phyloP scores from a whole-genome alignment of 2,329 filamentous ascomycete genomes.

The Onygenales sp. region DNA sequence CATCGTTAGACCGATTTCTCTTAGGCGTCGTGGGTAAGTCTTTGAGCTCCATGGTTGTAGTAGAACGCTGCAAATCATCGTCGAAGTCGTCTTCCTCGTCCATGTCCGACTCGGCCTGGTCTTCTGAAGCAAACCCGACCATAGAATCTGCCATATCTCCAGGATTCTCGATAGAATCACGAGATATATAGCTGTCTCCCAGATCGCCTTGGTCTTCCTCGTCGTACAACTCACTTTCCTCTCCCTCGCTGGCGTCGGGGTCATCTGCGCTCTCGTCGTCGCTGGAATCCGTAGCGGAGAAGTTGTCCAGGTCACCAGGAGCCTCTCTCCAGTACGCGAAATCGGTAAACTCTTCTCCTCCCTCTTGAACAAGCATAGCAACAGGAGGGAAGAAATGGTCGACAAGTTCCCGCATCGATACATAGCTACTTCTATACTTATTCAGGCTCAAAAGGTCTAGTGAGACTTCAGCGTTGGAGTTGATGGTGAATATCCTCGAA shows the following conservation, averaged over 20 bases:
- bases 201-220: slow-evolving; percentile 37
- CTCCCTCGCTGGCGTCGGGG: slow-evolving; percentile 39
- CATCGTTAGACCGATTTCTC: neutral
- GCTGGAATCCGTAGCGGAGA: slow-evolving; percentile 69
- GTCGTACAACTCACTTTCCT: slow-evolving; percentile 42
- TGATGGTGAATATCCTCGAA: slow-evolving; percentile 95
- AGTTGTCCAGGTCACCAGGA: slow-evolving; percentile 77
- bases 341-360: slow-evolving; percentile 91
- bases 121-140: slow-evolving; percentile 15
- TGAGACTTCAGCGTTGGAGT: slow-evolving; percentile 91
- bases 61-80: slow-evolving; percentile 1
- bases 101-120: slow-evolving; percentile 24
- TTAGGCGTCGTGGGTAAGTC: too few species aligned
- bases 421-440: slow-evolving; percentile 92
- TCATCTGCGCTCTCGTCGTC: slow-evolving; percentile 48
- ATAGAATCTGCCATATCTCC: slow-evolving; percentile 35
- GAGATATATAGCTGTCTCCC: slow-evolving; percentile 49
- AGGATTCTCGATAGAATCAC: slow-evolving; percentile 39
- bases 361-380: slow-evolving; percentile 73
- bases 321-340: slow-evolving; percentile 93
- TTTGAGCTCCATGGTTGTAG: too few species aligned
- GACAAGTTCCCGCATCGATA: slow-evolving; percentile 92
- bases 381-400: slow-evolving; percentile 97
- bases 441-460: slow-evolving; percentile 83
- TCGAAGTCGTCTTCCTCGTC: slow-evolving; percentile 24